phyloP scores from a whole-genome alignment of 2,329 filamentous ascomycete genomes.

The Pestalotiopsis sp. region DNA sequence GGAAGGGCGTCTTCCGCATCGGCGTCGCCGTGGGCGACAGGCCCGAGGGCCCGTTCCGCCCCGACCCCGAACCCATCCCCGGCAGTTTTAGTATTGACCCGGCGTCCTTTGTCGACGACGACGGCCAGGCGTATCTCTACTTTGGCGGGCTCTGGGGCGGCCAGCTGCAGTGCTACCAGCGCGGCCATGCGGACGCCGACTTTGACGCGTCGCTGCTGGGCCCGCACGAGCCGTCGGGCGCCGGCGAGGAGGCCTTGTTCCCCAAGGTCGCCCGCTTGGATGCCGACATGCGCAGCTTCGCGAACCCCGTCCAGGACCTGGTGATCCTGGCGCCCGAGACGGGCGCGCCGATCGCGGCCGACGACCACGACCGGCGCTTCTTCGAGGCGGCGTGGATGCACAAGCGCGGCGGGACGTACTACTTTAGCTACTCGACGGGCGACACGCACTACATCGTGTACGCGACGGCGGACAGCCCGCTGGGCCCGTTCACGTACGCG shows the following conservation, averaged over 20 bases:
- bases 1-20: constrained; percentile 71
- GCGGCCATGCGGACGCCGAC: constrained; percentile 42
- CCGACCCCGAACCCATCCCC: constrained; percentile 65
- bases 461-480: constrained; percentile 64
- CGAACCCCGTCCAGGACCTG: constrained; percentile 54
- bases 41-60: constrained; percentile 71
- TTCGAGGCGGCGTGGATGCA: constrained; percentile 84
- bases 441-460: constrained; percentile 77
- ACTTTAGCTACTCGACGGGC: constrained; percentile 78
- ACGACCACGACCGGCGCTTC: constrained; percentile 75
- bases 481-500: constrained; percentile 73
- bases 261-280: constrained; percentile 68
- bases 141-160: constrained; percentile 83
- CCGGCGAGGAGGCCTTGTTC: constrained; percentile 59
- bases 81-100: constrained; percentile 80
- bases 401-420: constrained; percentile 70
- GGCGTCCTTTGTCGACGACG: constrained; percentile 70
- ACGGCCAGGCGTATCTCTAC: constrained; percentile 68
- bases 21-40: constrained; percentile 67
- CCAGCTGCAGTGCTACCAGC: constrained; percentile 75
- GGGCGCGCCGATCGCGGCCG: constrained; percentile 59
- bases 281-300: constrained; percentile 68
- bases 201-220: constrained; percentile 60
- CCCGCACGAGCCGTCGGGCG: constrained; percentile 60
- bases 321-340: constrained; percentile 65